A percentile compares a stretch with the other conserved stretches of the same genome.
Evolutionary conservation across 1,284 basidiomycete genomes (phyloP).

Genomic region (Cryptococcus sp.): DNA sequence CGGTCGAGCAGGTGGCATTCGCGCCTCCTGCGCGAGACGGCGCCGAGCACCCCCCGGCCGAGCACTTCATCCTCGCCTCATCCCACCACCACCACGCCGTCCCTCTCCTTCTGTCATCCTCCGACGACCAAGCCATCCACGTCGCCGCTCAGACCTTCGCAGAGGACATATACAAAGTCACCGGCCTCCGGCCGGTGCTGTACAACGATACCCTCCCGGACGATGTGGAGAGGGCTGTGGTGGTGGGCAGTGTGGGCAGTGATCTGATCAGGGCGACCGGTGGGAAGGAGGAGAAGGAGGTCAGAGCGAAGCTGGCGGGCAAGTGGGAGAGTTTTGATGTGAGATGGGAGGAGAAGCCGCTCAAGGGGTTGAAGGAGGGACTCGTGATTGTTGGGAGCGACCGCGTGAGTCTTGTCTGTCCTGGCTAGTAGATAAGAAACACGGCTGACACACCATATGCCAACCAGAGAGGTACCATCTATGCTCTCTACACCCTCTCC

Average conservation of each 20-base stretch:
- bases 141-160: slow-evolving; percentile 61
- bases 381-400: slow-evolving; percentile 66
- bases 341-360: slow-evolving; percentile 57
- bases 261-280: slow-evolving; percentile 44
- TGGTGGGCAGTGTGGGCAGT: slow-evolving; percentile 64
- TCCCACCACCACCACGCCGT: slow-evolving; percentile 9
- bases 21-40: not conserved
- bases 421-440: not conserved
- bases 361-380: slow-evolving; percentile 60
- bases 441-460: not conserved
- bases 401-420: slow-evolving; percentile 45
- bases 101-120: slow-evolving; percentile 24
- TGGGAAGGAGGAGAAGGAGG: slow-evolving; percentile 4
- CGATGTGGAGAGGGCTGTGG: slow-evolving; percentile 52
- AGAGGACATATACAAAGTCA: slow-evolving; percentile 61
- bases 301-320: slow-evolving; percentile 57
- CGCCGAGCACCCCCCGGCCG: not conserved
- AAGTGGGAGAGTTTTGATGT: slow-evolving; percentile 64
- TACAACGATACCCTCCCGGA: slow-evolving; percentile 34
- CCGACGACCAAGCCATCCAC: slow-evolving; percentile 53
- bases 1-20: slow-evolving; percentile 4
- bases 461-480: slow-evolving; percentile 57
- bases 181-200: slow-evolving; percentile 54
- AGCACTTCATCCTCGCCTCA: slow-evolving; percentile 15
- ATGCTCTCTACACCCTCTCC: slow-evolving; percentile 64